Evolutionary conservation across 441 rosid species (phyloP).

Genomic region (Syzygium malaccense): DNA sequence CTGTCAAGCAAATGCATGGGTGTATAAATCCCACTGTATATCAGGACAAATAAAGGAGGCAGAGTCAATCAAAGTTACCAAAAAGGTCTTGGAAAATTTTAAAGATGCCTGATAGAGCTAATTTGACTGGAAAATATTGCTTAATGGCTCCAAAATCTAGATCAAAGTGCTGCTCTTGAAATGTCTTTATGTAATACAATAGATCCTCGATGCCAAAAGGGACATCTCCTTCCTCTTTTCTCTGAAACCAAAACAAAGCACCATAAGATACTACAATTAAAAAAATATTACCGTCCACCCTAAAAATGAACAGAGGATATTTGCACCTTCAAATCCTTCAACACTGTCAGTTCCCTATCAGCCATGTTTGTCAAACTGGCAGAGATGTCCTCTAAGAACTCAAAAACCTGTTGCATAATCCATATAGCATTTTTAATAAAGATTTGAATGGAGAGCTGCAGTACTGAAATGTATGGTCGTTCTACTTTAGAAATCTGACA

Average conservation of each 20-base stretch:
- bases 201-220: conserved; percentile 89
- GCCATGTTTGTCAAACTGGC: conserved; percentile 73
- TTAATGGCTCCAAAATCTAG: conserved; percentile 73
- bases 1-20: conserved; percentile 20
- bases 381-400: conserved; percentile 87
- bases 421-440: not conserved
- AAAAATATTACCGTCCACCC: not conserved
- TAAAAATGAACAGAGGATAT: not conserved
- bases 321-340: conserved; percentile 81
- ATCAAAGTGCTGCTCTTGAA: conserved; percentile 76
- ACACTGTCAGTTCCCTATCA: conserved; percentile 48
- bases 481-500: not conserved
- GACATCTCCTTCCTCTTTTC: conserved; percentile 80
- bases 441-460: not conserved
- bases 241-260: conserved; percentile 37
- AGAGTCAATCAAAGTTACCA: conserved; percentile 32
- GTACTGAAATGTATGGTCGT: not conserved
- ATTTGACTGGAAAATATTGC: conserved; percentile 73
- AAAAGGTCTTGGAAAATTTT: conserved; percentile 88
- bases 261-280: conserved; percentile 7
- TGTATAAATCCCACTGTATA: not conserved
- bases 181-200: conserved; percentile 69
- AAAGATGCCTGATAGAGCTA: conserved; percentile 85
- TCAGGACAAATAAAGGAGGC: not conserved
- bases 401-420: conserved; percentile 48